These are phyloP conservation scores for Myxozyma mucilagina DNA, from an alignment of 805 yeast genomes.

Conservation along the genomic window DNA sequence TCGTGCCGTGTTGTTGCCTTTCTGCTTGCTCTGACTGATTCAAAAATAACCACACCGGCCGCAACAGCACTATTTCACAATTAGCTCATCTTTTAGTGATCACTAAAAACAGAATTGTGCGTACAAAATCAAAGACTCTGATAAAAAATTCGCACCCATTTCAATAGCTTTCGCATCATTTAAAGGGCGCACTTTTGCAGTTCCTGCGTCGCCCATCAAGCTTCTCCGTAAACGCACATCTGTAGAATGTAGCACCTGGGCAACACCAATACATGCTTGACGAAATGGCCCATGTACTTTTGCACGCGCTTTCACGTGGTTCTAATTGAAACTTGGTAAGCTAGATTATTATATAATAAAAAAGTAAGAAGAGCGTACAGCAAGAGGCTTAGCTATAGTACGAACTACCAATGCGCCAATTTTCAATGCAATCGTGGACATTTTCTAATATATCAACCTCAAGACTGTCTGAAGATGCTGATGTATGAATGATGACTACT, in stretches of 20 bases:
- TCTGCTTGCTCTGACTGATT: slow-evolving; percentile 64
- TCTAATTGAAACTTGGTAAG: slow-evolving; percentile 38
- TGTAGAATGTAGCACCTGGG: slow-evolving; percentile 67
- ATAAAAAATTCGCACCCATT: slow-evolving; percentile 73
- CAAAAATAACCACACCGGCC: slow-evolving; percentile 71
- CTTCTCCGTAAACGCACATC: slow-evolving; percentile 64
- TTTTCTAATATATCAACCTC: slow-evolving; percentile 33
- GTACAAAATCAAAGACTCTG: slow-evolving; percentile 70
- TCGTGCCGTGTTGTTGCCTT: slow-evolving; percentile 65
- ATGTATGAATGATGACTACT: neutral
- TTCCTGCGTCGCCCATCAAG: slow-evolving; percentile 54
- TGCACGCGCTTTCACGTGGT: slow-evolving; percentile 69
- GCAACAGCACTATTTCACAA: slow-evolving; percentile 57
- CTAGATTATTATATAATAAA: neutral
- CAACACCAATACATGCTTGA: slow-evolving; percentile 62
- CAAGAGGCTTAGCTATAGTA: slow-evolving; percentile 78
- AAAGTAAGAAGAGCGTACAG: slow-evolving; percentile 43
- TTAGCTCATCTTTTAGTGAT: neutral
- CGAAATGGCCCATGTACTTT: slow-evolving; percentile 67
- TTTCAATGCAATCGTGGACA: slow-evolving; percentile 79
- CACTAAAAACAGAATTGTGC: slow-evolving; percentile 4
- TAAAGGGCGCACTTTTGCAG: slow-evolving; percentile 62
- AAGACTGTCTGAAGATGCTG: neutral
- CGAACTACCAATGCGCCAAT: slow-evolving; percentile 68
- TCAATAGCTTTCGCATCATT: slow-evolving; percentile 82